Evolutionary conservation across 176 grass and related monocot species (phyloP).

Genomic region (Musa schizocarpa): DNA sequence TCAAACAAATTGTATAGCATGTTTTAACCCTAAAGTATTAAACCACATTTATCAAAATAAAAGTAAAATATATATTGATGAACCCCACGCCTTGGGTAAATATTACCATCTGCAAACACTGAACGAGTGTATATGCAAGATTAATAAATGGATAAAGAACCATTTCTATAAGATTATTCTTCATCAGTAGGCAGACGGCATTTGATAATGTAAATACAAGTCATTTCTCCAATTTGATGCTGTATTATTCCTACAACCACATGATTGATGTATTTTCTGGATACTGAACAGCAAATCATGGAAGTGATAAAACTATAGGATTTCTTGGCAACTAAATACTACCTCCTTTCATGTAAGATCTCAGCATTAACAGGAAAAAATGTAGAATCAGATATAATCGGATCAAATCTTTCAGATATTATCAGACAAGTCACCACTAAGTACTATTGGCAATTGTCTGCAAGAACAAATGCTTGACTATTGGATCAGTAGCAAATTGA

Average conservation of each 20-base stretch:
- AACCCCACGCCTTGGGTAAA: no score
- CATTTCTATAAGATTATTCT: not conserved
- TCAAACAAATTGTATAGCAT: no score
- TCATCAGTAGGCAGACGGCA: not conserved
- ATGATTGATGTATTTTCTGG: not conserved
- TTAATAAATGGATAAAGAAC: not conserved
- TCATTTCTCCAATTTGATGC: not conserved
- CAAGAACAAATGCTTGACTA: constrained; percentile 51
- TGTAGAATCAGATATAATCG: not conserved
- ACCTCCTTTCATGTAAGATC: not conserved
- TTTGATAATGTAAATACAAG: not conserved
- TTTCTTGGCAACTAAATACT: not conserved
- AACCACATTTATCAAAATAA: no score
- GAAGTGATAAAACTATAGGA: not conserved
- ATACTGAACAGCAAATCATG: not conserved
- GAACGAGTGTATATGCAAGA: no score
- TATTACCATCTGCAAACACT: no score
- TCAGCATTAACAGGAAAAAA: not conserved
- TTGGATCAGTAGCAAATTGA: constrained; percentile 50
- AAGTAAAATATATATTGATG: no score
- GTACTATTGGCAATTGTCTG: constrained; percentile 35
- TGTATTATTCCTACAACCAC: not conserved
- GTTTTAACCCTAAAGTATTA: no score
- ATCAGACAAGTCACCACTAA: not conserved
- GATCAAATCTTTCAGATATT: not conserved